A percentile compares a stretch with the other conserved stretches of the same genome.
These are phyloP conservation scores for Bryoglossum gracile DNA, from an alignment of 495 filamentous ascomycete species.

Conservation along the genomic window DNA sequence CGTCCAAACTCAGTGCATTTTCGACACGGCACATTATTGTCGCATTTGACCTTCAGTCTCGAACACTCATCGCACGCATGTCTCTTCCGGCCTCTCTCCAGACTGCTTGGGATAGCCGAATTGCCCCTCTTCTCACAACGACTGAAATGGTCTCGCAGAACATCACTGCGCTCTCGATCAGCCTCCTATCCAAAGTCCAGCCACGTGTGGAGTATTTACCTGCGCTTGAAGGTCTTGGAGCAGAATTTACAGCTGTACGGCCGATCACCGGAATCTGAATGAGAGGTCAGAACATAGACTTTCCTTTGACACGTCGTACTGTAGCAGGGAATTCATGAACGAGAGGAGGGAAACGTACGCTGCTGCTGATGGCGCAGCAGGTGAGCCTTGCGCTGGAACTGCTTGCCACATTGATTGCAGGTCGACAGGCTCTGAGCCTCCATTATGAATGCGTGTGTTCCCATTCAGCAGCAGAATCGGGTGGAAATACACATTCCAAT, in stretches of 20 bases:
- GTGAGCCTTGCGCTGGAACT: constrained; percentile 26
- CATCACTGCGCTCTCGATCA: constrained; percentile 20
- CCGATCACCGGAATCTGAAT: constrained; percentile 19
- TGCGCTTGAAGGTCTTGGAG: constrained; percentile 28
- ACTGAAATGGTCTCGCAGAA: constrained; percentile 25
- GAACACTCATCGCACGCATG: constrained; percentile 27
- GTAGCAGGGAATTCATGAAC: too few species aligned
- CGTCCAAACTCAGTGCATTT: constrained; percentile 26
- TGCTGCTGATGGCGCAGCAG: constrained; percentile 24
- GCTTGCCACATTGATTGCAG: constrained; percentile 25
- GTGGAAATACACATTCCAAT: too few species aligned
- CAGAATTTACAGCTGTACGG: constrained; percentile 26
- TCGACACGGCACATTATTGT: constrained; percentile 23
- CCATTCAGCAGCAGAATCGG: too few species aligned
- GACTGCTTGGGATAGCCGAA: constrained; percentile 19
- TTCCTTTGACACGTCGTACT: neutral
- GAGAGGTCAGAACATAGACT: constrained; percentile 5
- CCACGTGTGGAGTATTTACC: constrained; percentile 4
- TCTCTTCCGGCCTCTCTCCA: constrained; percentile 23
- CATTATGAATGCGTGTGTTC: constrained; percentile 9
- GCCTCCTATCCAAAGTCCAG: neutral
- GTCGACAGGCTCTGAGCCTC: constrained; percentile 21
- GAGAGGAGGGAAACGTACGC: constrained; percentile 14
- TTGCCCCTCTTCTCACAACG: constrained; percentile 21
- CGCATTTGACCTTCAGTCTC: constrained; percentile 26